Percentiles rank a stretch among this genome's conserved stretches.
Evolutionary conservation across 2,329 filamentous ascomycete species (phyloP).

Genomic region (Aspergillus sp.): DNA sequence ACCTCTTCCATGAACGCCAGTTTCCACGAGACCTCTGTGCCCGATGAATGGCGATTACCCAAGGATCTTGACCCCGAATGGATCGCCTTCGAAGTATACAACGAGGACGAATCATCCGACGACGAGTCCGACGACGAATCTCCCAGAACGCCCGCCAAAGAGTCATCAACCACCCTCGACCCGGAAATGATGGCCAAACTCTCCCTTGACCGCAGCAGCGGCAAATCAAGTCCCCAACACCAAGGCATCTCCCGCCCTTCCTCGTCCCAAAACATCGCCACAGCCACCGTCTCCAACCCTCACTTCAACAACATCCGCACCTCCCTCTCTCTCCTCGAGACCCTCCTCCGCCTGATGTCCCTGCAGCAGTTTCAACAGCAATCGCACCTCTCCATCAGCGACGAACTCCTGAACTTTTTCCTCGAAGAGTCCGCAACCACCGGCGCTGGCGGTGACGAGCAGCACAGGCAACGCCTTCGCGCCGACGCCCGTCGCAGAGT

Average conservation of each 20-base stretch:
- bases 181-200: slow-evolving; percentile 51
- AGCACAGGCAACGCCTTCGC: slow-evolving; percentile 60
- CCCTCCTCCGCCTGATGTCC: slow-evolving; percentile 79
- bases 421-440: slow-evolving; percentile 68
- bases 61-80: slow-evolving; percentile 81
- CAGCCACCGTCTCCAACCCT: slow-evolving; percentile 47
- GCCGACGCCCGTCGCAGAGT: slow-evolving; percentile 61
- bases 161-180: slow-evolving; percentile 34
- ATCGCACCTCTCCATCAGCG: slow-evolving; percentile 83
- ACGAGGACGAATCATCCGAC: slow-evolving; percentile 60
- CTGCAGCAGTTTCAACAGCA: slow-evolving; percentile 90
- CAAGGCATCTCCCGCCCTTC: slow-evolving; percentile 26
- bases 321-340: slow-evolving; percentile 79
- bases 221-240: slow-evolving; percentile 27
- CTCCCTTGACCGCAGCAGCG: slow-evolving; percentile 32
- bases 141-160: slow-evolving; percentile 14
- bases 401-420: slow-evolving; percentile 88
- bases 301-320: slow-evolving; percentile 57
- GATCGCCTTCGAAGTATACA: slow-evolving; percentile 85
- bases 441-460: slow-evolving; percentile 62
- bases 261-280: slow-evolving; percentile 17
- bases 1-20: slow-evolving; percentile 5
- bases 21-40: slow-evolving; percentile 32
- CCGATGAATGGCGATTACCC: slow-evolving; percentile 62
- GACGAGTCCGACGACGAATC: slow-evolving; percentile 49